Base-by-base conservation (phyloP, 768 basidiomycete species). In the Podaxis sp. region DNA sequence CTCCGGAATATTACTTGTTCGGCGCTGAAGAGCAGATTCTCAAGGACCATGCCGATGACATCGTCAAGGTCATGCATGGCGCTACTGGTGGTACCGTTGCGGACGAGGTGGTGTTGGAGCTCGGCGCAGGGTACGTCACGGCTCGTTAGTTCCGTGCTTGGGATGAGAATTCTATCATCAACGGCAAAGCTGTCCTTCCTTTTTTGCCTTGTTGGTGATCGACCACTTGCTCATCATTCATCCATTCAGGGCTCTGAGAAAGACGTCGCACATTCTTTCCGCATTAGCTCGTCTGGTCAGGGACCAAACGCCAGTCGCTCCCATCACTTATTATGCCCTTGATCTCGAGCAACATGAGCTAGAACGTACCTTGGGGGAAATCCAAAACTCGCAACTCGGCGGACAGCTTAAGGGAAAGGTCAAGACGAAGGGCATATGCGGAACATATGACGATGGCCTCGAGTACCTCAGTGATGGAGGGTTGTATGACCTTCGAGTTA, bases 341-440 rank as follows among this genome's bases (percentile, higher is more conserved):
- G 97, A 98, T 69, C 85, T 98, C 32, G 94, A 97, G 71, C 81
- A 88, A 65, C 84, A 82, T 51, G 95, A 97, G 69, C 85, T 98
- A 25, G 82, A 86, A 61, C 87, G 93, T 36, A 90, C 93, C 6
- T 82, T 98, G 25, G 74, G 75, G 18, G 78, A 86, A 66, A 86
- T 99, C 63, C 71, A 80, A 53, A 66, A 70, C 13, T 90, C 90
- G 11, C 80, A 83, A 11, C 75, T 89, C 36, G 92, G 92, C 28
- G 65, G 75, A 9, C 72, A 77, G 36, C 77, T 94, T 1, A 63
- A 75, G 27, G 91, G 88, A 52, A 93, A 91, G 67, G 86, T 98
- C 36, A 77, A 83, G 1, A 87, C 86, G 40, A 88, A 87, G 61
- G 97, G 95, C 21, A 81, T 98, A 64, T 91, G 91, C 71, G 96